These are phyloP conservation scores for Iberis pinnata DNA, from an alignment of 345 rosid species.

Conservation along the genomic window DNA sequence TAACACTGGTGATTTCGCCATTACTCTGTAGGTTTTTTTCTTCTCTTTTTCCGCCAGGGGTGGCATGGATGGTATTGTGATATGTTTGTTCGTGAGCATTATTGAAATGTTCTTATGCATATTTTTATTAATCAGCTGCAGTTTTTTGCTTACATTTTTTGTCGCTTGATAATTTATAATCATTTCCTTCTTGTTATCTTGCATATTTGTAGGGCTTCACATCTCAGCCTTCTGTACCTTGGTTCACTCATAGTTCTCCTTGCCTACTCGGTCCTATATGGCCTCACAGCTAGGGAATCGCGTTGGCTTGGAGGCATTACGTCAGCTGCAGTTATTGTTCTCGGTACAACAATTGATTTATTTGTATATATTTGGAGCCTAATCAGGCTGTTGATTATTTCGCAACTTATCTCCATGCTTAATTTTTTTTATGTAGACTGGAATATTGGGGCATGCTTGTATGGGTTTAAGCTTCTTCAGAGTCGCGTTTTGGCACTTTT, in stretches of 20 bases:
- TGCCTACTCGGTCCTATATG: constrained; percentile 86
- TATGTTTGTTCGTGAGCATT: background rate
- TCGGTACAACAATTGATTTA: constrained; percentile 45
- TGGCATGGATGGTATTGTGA: too few species aligned
- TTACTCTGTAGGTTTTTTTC: background rate
- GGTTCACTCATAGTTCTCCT: constrained; percentile 83
- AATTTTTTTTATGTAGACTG: constrained; percentile 56
- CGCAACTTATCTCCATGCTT: constrained; percentile 17
- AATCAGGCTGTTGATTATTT: constrained; percentile 8
- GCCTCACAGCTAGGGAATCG: constrained; percentile 86
- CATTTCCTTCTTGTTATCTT: background rate
- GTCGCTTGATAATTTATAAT: constrained; percentile 1
- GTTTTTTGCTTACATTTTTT: background rate
- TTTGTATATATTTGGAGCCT: constrained; percentile 15
- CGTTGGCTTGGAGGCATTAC: constrained; percentile 97
- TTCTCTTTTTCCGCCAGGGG: background rate
- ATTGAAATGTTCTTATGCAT: constrained; percentile 8
- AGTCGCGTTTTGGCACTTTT: constrained; percentile 86
- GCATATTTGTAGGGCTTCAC: constrained; percentile 69
- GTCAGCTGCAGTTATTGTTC: constrained; percentile 88
- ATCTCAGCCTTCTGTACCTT: constrained; percentile 83
- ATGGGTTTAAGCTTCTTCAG: constrained; percentile 85
- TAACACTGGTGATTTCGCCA: background rate
- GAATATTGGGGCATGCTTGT: constrained; percentile 98
- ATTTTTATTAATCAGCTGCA: constrained; percentile 10